A percentile compares a stretch with the other conserved stretches of the same genome.
Conservation (phyloP, 768 basidiomycete genomes). For the Paxillus involutus region DNA sequence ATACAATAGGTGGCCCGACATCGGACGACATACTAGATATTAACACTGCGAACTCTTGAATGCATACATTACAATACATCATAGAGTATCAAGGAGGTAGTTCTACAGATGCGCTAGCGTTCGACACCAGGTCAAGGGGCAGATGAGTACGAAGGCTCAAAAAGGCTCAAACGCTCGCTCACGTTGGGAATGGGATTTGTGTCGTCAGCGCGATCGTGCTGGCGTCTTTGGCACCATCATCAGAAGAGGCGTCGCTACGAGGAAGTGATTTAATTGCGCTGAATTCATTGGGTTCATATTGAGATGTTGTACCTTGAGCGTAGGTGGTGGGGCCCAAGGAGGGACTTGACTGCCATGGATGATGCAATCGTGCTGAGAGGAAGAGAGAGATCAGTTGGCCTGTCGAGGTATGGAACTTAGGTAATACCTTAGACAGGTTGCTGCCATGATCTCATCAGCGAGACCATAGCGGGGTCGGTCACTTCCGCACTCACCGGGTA, state of each 20-base stretch:
- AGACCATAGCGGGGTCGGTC: background rate
- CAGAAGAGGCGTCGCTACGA: background rate
- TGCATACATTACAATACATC: background rate
- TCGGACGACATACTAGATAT: too few relatives aligned
- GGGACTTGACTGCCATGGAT: background rate
- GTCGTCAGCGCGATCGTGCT: background rate
- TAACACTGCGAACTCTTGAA: background rate
- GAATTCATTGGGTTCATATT: too few relatives aligned
- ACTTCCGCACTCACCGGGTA: background rate
- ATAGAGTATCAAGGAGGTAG: background rate
- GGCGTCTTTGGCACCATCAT: background rate
- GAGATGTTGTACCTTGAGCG: background rate
- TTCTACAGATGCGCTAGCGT: background rate
- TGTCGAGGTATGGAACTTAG: background rate
- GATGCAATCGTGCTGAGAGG: background rate
- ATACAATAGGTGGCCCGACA: too few relatives aligned
- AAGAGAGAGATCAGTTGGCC: background rate
- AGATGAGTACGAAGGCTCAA: too few relatives aligned
- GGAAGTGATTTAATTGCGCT: background rate
- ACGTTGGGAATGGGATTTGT: slow-evolving; percentile 1
- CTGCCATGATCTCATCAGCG: background rate
- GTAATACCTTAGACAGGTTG: background rate
- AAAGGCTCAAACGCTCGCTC: background rate
- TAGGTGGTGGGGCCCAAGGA: too few relatives aligned
- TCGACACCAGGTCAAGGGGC: background rate